These are phyloP conservation scores for Corynascus novoguineensis DNA, from an alignment of 495 filamentous ascomycete species.

Conservation along the genomic window DNA sequence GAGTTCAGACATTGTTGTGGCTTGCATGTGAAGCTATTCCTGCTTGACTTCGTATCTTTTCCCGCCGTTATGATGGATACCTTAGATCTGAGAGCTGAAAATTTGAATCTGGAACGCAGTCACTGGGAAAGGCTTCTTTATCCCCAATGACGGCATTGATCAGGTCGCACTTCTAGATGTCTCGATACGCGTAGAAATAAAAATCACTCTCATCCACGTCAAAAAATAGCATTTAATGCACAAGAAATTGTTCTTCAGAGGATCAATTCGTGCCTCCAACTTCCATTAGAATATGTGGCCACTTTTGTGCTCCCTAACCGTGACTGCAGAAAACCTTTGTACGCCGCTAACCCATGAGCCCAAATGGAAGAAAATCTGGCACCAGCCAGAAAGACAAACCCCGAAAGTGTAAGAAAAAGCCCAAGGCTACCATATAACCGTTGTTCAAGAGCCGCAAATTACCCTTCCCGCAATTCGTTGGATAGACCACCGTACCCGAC, in stretches of 20 bases:
- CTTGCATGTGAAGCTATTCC: too few relatives aligned
- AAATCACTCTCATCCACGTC: too few relatives aligned
- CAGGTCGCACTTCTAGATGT: too few relatives aligned
- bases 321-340: neutral
- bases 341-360: neutral
- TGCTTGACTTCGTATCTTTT: too few relatives aligned
- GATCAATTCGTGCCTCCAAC: neutral
- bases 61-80: too few relatives aligned
- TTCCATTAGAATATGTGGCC: neutral
- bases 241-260: neutral
- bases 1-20: too few relatives aligned
- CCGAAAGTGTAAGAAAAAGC: neutral
- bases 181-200: too few relatives aligned
- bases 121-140: too few relatives aligned
- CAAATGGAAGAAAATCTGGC: neutral
- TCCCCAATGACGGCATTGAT: too few relatives aligned
- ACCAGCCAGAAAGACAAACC: neutral
- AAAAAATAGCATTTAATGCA: too few relatives aligned
- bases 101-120: too few relatives aligned
- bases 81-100: too few relatives aligned
- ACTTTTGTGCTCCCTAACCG: neutral
- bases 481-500: neutral
- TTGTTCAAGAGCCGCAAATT: neutral
- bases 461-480: conserved; percentile 5
- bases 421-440: neutral